Base-by-base conservation (phyloP, 805 yeast species). In the Wickerhamiella galacta region DNA sequence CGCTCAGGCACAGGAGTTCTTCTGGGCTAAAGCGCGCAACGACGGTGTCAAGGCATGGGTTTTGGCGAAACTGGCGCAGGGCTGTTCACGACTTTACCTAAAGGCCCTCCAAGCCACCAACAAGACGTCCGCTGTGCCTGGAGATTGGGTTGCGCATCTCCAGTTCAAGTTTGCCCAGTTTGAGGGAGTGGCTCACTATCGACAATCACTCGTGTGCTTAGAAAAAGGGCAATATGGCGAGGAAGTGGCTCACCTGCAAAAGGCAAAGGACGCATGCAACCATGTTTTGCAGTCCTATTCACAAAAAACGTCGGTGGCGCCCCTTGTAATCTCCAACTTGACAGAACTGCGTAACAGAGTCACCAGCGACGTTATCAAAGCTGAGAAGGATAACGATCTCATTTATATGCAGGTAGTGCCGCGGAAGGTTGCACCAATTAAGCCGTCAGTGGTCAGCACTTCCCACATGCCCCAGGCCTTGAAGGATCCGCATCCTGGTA, bases 1-100 rank as follows among this genome's bases (percentile, higher is more conserved):
- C 25, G 90, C 93, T 0, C 93, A 81, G 46, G 90, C 93, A 0
- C 94, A 83, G 52, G 95, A 85, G 47, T 64, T 71, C 9, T 70
- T 76, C 32, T 83, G 95, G 94, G 71, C 67, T 30, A 73, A 74
- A 44, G 82, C 93, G 0, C 52, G 61, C 0, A 51, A 54, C 12
- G 57, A 53, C 16, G 56, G 60, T 9, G 46, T 69, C 44, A 76
- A 72, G 43, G 72, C 77, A 46, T 57, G 75, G 0, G 57, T 72
- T 3, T 54, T 83, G 3, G 64, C 90, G 1, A 68, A 71, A 43
- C 53, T 85, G 28, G 67, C 93, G 0, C 52, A 60, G 4, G 81
- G 75, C 45, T 75, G 72, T 0, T 59, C 78, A 0, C 63, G 62
- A 2, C 70, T 57, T 35, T 85, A 82, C 44, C 45, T 51, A 2